Conservation (phyloP, 768 basidiomycete genomes). For the Exidia glandulosa region DNA sequence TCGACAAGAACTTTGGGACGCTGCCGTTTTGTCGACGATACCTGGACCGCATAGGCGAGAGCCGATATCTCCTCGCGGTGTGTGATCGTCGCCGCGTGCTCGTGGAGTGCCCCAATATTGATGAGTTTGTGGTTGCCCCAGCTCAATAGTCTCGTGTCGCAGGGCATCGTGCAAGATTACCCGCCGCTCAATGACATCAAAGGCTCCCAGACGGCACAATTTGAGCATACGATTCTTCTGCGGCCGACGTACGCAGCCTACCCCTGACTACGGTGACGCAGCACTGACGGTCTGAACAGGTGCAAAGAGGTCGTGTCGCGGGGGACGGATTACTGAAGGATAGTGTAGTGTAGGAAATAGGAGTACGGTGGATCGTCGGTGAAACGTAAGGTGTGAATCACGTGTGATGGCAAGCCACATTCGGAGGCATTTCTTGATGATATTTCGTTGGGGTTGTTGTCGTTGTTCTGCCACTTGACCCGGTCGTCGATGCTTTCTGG, state of each 20-base stretch:
- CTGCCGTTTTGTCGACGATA: slow-evolving; percentile 93
- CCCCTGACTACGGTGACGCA: background rate
- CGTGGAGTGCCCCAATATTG: background rate
- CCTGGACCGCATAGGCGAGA: slow-evolving; percentile 85
- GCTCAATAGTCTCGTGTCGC: slow-evolving; percentile 82
- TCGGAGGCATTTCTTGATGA: too few relatives aligned
- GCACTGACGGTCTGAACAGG: slow-evolving; percentile 9
- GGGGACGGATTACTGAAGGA: slow-evolving; percentile 60
- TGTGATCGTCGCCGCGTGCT: slow-evolving; percentile 13
- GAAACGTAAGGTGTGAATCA: background rate
- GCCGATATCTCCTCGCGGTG: slow-evolving; percentile 85
- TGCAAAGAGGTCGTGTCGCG: slow-evolving; percentile 75
- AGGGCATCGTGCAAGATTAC: slow-evolving; percentile 85
- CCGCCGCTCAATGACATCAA: slow-evolving; percentile 81
- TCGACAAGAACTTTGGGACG: slow-evolving; percentile 89
- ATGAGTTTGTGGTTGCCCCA: slow-evolving; percentile 24
- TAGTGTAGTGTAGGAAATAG: background rate
- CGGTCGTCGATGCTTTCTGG: too few relatives aligned
- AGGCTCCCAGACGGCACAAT: slow-evolving; percentile 91
- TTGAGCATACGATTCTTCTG: slow-evolving; percentile 77
- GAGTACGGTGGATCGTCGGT: background rate
- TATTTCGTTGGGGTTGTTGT: too few relatives aligned
- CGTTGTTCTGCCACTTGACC: too few relatives aligned
- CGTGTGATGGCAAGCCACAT: background rate
- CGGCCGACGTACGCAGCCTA: slow-evolving; percentile 44